phyloP scores from a whole-genome alignment of 441 rosid genomes.

The Geranium incanum region DNA sequence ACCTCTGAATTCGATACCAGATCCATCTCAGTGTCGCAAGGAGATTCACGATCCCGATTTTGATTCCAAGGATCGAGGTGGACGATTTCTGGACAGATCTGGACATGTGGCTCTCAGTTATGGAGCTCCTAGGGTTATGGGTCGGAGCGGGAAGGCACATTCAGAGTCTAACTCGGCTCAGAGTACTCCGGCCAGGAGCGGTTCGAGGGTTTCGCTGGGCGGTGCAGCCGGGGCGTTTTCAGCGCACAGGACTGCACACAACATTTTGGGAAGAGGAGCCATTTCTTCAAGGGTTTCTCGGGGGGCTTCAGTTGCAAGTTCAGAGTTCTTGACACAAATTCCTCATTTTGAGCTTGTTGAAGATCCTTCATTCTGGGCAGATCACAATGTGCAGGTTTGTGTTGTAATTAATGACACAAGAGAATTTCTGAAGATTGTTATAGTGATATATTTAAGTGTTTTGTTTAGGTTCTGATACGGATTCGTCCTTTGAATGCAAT shows the following conservation, averaged over 20 bases:
- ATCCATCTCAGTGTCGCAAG: conserved; percentile 57
- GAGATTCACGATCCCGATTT: conserved; percentile 28
- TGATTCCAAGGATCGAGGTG: conserved; percentile 31
- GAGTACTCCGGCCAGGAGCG: conserved; percentile 64
- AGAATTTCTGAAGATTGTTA: neutral
- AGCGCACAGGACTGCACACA: conserved; percentile 33
- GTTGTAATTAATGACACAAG: neutral
- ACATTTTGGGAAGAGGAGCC: conserved; percentile 41
- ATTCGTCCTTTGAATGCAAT: conserved; percentile 79
- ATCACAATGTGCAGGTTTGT: conserved; percentile 90
- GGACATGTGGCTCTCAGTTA: conserved; percentile 19
- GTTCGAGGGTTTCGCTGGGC: conserved; percentile 53
- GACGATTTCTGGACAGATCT: conserved; percentile 27
- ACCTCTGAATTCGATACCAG: conserved; percentile 69
- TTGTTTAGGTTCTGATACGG: conserved; percentile 70
- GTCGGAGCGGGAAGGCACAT: conserved; percentile 42
- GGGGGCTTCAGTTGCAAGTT: conserved; percentile 34
- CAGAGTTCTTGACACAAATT: conserved; percentile 40
- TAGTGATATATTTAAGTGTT: neutral
- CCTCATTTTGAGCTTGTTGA: conserved; percentile 93
- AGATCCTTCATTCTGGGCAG: conserved; percentile 97
- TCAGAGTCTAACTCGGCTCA: conserved; percentile 69
- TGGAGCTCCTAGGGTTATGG: conserved; percentile 40
- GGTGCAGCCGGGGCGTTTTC: conserved; percentile 26
- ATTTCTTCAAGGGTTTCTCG: conserved; percentile 45